A percentile compares a stretch with the other conserved stretches of the same genome.
Evolutionary conservation across 768 basidiomycete genomes (phyloP).

Genomic region (Coprinopsis sp.): DNA sequence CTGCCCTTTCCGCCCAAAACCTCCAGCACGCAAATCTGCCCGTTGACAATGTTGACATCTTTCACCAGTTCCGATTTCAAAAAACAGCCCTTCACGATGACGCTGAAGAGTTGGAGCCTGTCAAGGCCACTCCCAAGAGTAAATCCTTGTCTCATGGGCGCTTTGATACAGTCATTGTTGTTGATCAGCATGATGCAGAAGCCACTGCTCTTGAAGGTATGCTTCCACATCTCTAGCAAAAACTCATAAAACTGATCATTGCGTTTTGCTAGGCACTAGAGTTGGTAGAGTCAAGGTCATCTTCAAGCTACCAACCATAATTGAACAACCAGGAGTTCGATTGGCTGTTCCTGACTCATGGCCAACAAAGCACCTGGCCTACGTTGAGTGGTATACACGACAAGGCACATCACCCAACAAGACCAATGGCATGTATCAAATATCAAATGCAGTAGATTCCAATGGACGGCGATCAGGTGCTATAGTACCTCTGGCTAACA

Average conservation of each 20-base stretch:
- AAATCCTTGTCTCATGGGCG: constrained; percentile 11
- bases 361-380: constrained; percentile 12
- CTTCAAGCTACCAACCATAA: constrained; percentile 14
- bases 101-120: constrained; percentile 13
- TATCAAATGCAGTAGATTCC: neutral
- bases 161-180: constrained; percentile 23
- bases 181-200: constrained; percentile 16
- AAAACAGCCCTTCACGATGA: constrained; percentile 16
- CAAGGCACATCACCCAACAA: neutral
- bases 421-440: constrained; percentile 7
- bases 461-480: constrained; percentile 10
- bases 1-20: neutral
- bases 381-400: constrained; percentile 1
- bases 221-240: neutral
- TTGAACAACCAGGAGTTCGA: constrained; percentile 2
- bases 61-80: constrained; percentile 20
- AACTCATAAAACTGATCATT: neutral
- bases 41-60: constrained; percentile 18
- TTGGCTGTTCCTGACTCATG: constrained; percentile 7
- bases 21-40: constrained; percentile 10
- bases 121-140: constrained; percentile 18
- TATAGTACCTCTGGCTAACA: constrained; percentile 27
- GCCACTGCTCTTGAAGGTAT: constrained; percentile 18
- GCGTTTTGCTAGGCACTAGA: constrained; percentile 13
- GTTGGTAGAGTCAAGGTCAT: constrained; percentile 20